Evolutionary conservation across 2,329 filamentous ascomycete species (phyloP).

Genomic region (Pseudogymnoascus sp.): DNA sequence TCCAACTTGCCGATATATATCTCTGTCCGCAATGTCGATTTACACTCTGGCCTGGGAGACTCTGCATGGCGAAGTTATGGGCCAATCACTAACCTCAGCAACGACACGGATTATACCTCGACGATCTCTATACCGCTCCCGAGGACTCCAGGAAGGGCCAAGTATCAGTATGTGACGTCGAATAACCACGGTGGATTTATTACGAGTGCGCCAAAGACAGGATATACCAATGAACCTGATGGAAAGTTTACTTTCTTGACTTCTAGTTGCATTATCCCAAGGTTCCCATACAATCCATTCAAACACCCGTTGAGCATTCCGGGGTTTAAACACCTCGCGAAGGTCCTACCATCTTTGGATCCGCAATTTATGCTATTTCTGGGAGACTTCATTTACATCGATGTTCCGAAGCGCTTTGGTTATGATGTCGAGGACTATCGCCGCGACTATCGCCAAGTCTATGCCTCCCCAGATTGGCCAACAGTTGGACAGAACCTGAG

Average conservation of each 20-base stretch:
- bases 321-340: conserved; percentile 69
- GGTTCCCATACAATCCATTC: conserved; percentile 82
- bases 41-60: conserved; percentile 45
- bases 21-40: conserved; percentile 52
- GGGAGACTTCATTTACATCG: conserved; percentile 83
- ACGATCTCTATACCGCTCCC: conserved; percentile 57
- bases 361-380: conserved; percentile 77
- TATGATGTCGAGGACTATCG: conserved; percentile 68
- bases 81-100: conserved; percentile 55
- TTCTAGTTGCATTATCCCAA: conserved; percentile 85
- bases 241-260: conserved; percentile 83
- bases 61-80: conserved; percentile 61
- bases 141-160: conserved; percentile 57
- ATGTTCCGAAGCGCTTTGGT: conserved; percentile 77
- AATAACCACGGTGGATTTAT: conserved; percentile 84
- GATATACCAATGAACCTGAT: conserved; percentile 51
- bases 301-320: conserved; percentile 75
- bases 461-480: conserved; percentile 87
- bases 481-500: conserved; percentile 70
- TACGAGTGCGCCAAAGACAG: conserved; percentile 63
- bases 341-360: conserved; percentile 62
- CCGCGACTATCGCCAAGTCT: conserved; percentile 90
- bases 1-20: conserved; percentile 68
- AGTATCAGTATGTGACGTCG: conserved; percentile 76
- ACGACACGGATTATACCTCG: conserved; percentile 76